Evolutionary conservation across 2,329 filamentous ascomycete species (phyloP).

Genomic region (Claviceps monticola): DNA sequence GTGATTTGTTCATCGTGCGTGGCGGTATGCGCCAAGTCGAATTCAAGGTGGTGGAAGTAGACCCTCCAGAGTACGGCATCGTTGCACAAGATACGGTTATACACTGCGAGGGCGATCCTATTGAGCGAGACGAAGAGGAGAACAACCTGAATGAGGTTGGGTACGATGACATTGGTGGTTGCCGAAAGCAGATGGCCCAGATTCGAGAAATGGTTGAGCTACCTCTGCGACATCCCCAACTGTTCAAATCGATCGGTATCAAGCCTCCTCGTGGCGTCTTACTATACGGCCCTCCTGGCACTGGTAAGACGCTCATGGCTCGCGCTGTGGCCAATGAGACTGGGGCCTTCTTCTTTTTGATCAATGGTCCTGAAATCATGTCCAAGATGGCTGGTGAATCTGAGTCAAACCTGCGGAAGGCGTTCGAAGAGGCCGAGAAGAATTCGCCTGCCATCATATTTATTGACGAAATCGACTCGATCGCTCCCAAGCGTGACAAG

Average conservation of each 20-base stretch:
- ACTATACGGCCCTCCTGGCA: conserved; percentile 92
- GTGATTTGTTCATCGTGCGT: conserved; percentile 92
- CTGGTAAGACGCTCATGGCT: conserved; percentile 98
- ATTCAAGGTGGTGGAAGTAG: conserved; percentile 98
- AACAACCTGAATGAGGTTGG: conserved; percentile 98
- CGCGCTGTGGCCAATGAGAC: conserved; percentile 98
- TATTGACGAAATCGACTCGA: conserved; percentile 98
- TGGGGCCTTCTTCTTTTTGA: conserved; percentile 97
- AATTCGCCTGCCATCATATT: conserved; percentile 99
- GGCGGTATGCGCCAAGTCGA: conserved; percentile 98
- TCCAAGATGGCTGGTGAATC: conserved; percentile 99
- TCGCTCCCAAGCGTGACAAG: conserved; percentile 99
- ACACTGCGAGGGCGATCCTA: conserved; percentile 77
- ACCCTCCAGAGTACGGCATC: conserved; percentile 96
- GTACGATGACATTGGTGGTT: conserved; percentile 98
- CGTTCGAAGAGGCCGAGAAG: conserved; percentile 99
- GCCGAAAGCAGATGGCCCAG: conserved; percentile 99
- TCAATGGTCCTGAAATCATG: conserved; percentile 99
- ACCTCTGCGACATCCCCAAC: conserved; percentile 87
- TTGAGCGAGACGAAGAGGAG: conserved; percentile 97
- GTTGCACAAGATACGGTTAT: conserved; percentile 98
- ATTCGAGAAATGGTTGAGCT: conserved; percentile 98
- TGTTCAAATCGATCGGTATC: conserved; percentile 99
- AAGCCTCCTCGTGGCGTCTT: conserved; percentile 97
- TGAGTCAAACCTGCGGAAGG: conserved; percentile 93